Evolutionary conservation across 2,329 filamentous ascomycete species (phyloP), one percentile per base, ranked within the genome.

Genomic region (Colletotrichum abscissum): DNA sequence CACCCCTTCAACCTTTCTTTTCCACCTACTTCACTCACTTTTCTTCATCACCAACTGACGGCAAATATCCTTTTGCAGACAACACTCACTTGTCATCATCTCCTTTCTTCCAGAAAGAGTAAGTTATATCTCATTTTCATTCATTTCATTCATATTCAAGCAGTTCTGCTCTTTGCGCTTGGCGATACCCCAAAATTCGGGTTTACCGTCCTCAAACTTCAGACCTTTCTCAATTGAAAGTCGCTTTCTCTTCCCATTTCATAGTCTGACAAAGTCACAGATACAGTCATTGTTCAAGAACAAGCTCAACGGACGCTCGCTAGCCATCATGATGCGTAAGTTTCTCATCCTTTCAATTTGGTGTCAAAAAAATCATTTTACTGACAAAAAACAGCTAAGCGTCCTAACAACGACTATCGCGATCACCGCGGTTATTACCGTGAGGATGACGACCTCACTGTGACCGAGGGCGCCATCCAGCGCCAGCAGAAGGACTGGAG

Each of bases 401-500:
- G 42, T 49, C 42, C 42, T 19, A 49, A 49, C 42, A 22, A 65
- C 49, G 11, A 11, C 33, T 52, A 35, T 49, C 63, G 42, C 56
- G 38, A 35, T 52, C 59, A 46, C 30, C n/a, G 30, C 58, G 66
- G 69, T 26, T 72, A 72, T 54, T 64, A 64, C 12, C 42, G 58
- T 22, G 71, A 73, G 60, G 59, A 71, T 42, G 60, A 70, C 19
- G 46, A 65, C 28, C 35, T 73, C 55, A 60, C 30, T 11, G 62
- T 70, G 46, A 35, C 56, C 14, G 58, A 73, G 46, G 71, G 67
- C 22, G 33, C 71, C 12, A 52, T 70, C 46, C 33, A 55, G 38
- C 62, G 60, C 35, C 24, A 69, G 16, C 26, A 19, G 12, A 65
- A 73, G 28, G 55, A 73, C 55, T 73, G 71, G 71, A 57, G 54